phyloP scores from a whole-genome alignment of 345 rosid species.

The Melaleuca quinquenervia region DNA sequence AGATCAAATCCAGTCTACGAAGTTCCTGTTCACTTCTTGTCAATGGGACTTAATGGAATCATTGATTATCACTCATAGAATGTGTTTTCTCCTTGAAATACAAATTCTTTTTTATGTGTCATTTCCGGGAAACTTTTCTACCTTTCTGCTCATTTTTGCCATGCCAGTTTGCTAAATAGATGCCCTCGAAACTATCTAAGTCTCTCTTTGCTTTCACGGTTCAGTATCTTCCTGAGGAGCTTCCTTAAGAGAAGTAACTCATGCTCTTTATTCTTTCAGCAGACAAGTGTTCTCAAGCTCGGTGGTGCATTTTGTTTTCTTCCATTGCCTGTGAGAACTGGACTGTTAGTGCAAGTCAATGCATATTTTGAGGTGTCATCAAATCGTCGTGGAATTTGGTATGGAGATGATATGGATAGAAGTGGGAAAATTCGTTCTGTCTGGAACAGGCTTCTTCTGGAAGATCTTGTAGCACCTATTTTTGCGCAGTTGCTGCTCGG shows the following conservation, averaged over 20 bases:
- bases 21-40: background rate
- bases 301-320: slow-evolving; percentile 96
- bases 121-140: background rate
- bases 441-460: slow-evolving; percentile 93
- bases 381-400: slow-evolving; percentile 97
- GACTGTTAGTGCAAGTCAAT: slow-evolving; percentile 75
- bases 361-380: slow-evolving; percentile 96
- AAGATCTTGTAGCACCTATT: slow-evolving; percentile 78
- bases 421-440: slow-evolving; percentile 90
- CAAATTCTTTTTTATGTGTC: background rate
- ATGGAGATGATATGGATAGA: slow-evolving; percentile 96
- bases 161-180: background rate
- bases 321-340: slow-evolving; percentile 90
- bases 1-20: background rate
- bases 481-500: slow-evolving; percentile 55
- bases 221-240: slow-evolving; percentile 4
- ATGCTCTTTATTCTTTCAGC: slow-evolving; percentile 13
- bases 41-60: background rate
- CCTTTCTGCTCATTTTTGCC: background rate
- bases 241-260: background rate
- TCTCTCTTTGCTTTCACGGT: background rate
- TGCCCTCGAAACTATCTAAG: background rate
- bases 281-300: slow-evolving; percentile 52
- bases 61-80: background rate
- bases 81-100: background rate